Evolutionary conservation across 305 asterid genomes (phyloP).

Genomic region (Fraxinus angustifolia): DNA sequence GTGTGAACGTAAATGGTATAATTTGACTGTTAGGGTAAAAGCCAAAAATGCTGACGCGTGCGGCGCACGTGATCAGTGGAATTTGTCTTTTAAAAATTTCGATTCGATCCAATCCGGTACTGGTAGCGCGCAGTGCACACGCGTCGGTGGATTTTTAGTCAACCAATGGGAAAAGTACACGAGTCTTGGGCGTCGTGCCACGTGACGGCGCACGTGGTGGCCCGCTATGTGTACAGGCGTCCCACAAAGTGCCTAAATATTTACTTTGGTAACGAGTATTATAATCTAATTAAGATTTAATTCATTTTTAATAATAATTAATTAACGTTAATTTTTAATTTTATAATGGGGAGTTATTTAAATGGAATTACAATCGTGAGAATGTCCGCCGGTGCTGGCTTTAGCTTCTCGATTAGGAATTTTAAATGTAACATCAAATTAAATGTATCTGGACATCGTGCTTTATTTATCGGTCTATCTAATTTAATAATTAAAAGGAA

Average conservation of each 20-base stretch:
- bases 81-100: neutral
- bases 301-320: neutral
- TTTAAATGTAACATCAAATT: neutral
- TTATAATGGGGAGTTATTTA: neutral
- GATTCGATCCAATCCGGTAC: neutral
- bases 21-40: neutral
- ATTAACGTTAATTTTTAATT: neutral
- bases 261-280: neutral
- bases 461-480: neutral
- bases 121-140: neutral
- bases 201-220: neutral
- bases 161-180: neutral
- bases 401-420: neutral
- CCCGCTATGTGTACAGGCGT: neutral
- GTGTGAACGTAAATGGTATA: too few species aligned
- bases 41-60: neutral
- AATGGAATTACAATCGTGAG: neutral
- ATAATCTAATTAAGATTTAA: neutral
- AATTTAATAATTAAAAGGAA: too few species aligned
- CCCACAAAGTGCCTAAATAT: neutral
- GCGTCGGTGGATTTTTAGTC: neutral
- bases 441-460: too few species aligned
- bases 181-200: neutral
- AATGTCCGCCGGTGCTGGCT: neutral
- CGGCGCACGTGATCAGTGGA: neutral